phyloP scores from a whole-genome alignment of 495 filamentous ascomycete species.

The Aspergillus avenaceus region DNA sequence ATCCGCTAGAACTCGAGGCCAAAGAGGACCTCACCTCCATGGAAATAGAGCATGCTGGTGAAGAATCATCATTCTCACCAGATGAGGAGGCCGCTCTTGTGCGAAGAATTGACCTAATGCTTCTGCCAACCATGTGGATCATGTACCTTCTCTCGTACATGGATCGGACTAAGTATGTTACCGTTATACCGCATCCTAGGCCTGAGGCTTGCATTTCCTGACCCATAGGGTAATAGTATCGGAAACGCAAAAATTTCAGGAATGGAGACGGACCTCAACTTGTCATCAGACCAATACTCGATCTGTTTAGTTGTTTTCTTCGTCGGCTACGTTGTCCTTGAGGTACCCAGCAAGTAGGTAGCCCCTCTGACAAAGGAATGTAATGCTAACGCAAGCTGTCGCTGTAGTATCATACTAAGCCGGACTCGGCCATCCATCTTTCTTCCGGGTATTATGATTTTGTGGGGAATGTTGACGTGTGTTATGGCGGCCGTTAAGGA shows the following conservation, averaged over 20 bases:
- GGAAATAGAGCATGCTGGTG: background rate
- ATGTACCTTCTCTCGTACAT: conserved; percentile 50
- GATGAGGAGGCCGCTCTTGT: conserved; percentile 33
- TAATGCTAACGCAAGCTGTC: background rate
- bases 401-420: conserved; percentile 35
- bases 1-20: background rate
- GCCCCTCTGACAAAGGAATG: background rate
- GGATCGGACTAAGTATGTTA: conserved; percentile 37
- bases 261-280: conserved; percentile 35
- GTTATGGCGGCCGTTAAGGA: conserved; percentile 41
- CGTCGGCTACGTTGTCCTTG: conserved; percentile 40
- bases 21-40: background rate
- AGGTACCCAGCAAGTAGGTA: conserved; percentile 35
- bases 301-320: conserved; percentile 41
- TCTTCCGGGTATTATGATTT: conserved; percentile 38
- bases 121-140: conserved; percentile 45
- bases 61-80: conserved; percentile 4
- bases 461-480: conserved; percentile 35
- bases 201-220: too few relatives aligned
- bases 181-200: too few relatives aligned
- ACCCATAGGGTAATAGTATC: conserved; percentile 22
- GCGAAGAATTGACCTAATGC: conserved; percentile 43
- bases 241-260: conserved; percentile 45
- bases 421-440: conserved; percentile 39
- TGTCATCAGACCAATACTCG: conserved; percentile 32